phyloP scores from a whole-genome alignment of 2,329 filamentous ascomycete genomes.

The Drechslerella coelobrocha region DNA sequence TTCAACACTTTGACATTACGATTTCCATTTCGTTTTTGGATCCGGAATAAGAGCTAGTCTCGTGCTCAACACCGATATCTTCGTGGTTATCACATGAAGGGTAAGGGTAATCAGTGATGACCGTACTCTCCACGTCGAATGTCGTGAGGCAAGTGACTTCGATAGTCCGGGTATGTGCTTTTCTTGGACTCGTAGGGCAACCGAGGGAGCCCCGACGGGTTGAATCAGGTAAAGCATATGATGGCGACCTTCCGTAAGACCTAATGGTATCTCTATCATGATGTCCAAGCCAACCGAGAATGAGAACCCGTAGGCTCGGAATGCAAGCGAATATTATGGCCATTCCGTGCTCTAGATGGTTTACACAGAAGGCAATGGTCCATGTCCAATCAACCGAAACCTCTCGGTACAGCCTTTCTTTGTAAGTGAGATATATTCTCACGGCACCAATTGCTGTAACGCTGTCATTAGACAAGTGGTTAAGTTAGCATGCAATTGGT shows the following conservation, averaged over 20 bases:
- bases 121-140: slow-evolving; percentile 43
- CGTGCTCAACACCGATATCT: slow-evolving; percentile 20
- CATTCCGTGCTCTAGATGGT: slow-evolving; percentile 47
- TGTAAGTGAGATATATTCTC: slow-evolving; percentile 50
- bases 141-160: slow-evolving; percentile 42
- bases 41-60: slow-evolving; percentile 44
- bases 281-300: slow-evolving; percentile 43
- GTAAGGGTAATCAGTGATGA: slow-evolving; percentile 41
- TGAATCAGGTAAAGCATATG: slow-evolving; percentile 24
- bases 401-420: slow-evolving; percentile 33
- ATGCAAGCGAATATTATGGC: slow-evolving; percentile 48
- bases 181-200: slow-evolving; percentile 35
- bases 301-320: slow-evolving; percentile 39
- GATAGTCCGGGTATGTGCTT: slow-evolving; percentile 17
- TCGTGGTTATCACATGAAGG: slow-evolving; percentile 2
- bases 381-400: slow-evolving; percentile 43
- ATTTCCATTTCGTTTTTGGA: slow-evolving; percentile 43
- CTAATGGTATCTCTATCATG: slow-evolving; percentile 26
- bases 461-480: slow-evolving; percentile 4
- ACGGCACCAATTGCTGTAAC: slow-evolving; percentile 47
- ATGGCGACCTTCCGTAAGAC: slow-evolving; percentile 28
- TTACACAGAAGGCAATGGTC: slow-evolving; percentile 47
- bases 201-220: slow-evolving; percentile 33
- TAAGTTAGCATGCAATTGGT: slow-evolving; percentile 1
- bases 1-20: slow-evolving; percentile 20